Evolutionary conservation across 176 grass and related monocot species (phyloP).

Genomic region (Eragrostis nindensis): DNA sequence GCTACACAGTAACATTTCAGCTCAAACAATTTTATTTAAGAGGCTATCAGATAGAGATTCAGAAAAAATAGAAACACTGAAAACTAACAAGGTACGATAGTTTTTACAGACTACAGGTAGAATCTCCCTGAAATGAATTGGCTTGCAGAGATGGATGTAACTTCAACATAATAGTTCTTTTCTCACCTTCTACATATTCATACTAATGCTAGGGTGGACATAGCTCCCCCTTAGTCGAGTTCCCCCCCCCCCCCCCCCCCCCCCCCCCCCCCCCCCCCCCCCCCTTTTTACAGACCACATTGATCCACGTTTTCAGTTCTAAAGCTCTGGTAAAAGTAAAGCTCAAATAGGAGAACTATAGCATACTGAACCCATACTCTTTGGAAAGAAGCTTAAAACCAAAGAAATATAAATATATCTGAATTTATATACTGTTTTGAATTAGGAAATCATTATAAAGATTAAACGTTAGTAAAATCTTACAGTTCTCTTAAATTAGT

Average conservation of each 20-base stretch:
- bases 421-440: background rate
- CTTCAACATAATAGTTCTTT: too few species aligned
- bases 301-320: background rate
- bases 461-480: slow-evolving; percentile 22
- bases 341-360: background rate
- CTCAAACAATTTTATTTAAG: background rate
- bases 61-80: background rate
- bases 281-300: too few species aligned
- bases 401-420: background rate
- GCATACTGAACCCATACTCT: background rate
- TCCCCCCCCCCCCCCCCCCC: too few species aligned
- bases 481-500: slow-evolving; percentile 52
- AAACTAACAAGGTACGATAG: background rate
- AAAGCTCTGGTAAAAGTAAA: background rate
- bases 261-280: too few species aligned
- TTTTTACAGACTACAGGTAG: background rate
- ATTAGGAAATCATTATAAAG: background rate
- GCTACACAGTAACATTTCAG: background rate
- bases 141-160: too few species aligned
- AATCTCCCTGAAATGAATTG: too few species aligned
- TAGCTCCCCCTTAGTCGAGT: too few species aligned
- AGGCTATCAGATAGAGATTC: background rate
- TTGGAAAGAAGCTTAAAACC: background rate
- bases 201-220: too few species aligned
- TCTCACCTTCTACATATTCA: too few species aligned